Evolutionary conservation across 1,284 basidiomycete genomes (phyloP).

Genomic region (Stygiomarasmius scandens): DNA sequence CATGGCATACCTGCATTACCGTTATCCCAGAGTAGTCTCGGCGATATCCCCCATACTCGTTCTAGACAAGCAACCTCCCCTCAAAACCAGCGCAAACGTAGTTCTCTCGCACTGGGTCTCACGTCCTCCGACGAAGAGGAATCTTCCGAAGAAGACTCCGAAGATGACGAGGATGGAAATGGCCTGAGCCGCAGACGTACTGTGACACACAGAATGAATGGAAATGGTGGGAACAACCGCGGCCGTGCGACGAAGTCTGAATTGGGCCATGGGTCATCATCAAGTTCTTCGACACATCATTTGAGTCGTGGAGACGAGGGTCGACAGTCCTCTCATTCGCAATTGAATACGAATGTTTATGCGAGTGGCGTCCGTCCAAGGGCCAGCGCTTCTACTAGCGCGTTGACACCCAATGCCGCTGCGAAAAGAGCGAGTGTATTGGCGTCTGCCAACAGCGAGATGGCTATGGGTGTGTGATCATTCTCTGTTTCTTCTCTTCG

Average conservation of each 20-base stretch:
- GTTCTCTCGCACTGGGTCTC: conserved; percentile 5
- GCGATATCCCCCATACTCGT: background rate
- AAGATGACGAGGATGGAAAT: conserved; percentile 9
- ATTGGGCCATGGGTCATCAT: conserved; percentile 37
- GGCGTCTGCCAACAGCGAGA: conserved; percentile 24
- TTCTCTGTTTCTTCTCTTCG: conserved; percentile 2
- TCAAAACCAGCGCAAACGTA: conserved; percentile 19
- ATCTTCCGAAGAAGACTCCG: conserved; percentile 15
- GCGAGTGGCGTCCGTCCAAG: conserved; percentile 23
- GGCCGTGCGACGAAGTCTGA: conserved; percentile 38
- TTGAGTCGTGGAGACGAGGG: background rate
- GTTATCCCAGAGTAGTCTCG: conserved; percentile 9
- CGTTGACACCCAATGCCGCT: conserved; percentile 37
- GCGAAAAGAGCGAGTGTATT: conserved; percentile 38
- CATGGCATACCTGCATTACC: conserved; percentile 23
- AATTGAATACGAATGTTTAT: conserved; percentile 34
- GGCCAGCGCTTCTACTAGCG: conserved; percentile 41
- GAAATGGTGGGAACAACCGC: background rate
- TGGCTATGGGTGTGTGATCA: conserved; percentile 24
- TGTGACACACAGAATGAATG: background rate
- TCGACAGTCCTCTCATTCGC: conserved; percentile 12
- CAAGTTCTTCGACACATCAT: conserved; percentile 7
- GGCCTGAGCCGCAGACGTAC: background rate
- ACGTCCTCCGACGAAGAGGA: conserved; percentile 16
- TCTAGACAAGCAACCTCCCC: background rate